Conservation (phyloP, 1,139 yeast genomes). For the Hansenula anomala region DNA sequence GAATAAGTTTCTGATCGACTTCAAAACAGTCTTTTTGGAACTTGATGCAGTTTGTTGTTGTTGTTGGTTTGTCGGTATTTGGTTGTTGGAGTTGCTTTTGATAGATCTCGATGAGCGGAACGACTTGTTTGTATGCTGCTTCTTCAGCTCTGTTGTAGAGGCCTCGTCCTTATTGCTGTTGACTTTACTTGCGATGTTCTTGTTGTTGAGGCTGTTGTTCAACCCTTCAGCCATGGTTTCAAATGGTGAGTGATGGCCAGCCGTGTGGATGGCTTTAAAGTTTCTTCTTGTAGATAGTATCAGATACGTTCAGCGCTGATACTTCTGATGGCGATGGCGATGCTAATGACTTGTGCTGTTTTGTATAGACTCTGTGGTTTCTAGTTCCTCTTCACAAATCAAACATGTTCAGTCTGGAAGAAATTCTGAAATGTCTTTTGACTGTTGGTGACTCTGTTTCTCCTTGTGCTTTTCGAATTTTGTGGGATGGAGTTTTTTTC, state of each 20-base stretch:
- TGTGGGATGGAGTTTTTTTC: too few species aligned
- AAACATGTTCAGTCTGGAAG: too few species aligned
- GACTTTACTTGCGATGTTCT: neutral
- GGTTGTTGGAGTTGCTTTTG: neutral
- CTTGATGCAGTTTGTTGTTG: neutral
- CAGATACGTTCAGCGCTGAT: neutral
- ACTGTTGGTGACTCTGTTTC: too few species aligned
- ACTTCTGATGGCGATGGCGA: too few species aligned
- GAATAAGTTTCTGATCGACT: slow-evolving; percentile 12
- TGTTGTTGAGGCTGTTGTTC: slow-evolving; percentile 1
- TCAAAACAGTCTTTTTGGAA: slow-evolving; percentile 5
- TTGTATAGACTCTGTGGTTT: too few species aligned
- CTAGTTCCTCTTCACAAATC: too few species aligned
- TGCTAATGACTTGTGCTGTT: too few species aligned
- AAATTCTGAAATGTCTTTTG: too few species aligned
- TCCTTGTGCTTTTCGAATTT: too few species aligned
- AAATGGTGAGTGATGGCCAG: neutral
- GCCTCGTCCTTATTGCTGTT: neutral
- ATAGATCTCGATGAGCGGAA: neutral
- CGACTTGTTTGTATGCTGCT: neutral
- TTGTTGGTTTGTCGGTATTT: neutral
- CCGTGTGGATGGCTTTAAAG: neutral
- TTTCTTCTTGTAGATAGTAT: neutral
- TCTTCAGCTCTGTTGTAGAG: neutral
- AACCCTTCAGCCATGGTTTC: slow-evolving; percentile 1